A percentile compares a stretch with the other conserved stretches of the same genome.
Conservation (phyloP, 306 rosid species). For the Castanea sativa region DNA sequence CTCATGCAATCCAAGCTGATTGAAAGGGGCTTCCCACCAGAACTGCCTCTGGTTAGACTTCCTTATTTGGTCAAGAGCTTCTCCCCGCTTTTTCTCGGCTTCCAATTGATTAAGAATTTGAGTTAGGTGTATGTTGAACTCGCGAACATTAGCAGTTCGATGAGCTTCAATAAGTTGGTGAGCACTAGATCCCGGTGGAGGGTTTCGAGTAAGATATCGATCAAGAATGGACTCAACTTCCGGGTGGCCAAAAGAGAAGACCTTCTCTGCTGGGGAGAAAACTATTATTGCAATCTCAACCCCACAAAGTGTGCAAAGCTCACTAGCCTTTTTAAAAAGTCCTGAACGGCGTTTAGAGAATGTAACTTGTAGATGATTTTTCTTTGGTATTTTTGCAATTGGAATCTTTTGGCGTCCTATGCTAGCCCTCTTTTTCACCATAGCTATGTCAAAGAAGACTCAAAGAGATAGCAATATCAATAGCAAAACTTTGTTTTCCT, state of each 20-base stretch:
- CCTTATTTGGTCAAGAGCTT: conserved; percentile 40
- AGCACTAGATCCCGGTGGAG: conserved; percentile 4
- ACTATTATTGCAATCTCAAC: conserved; percentile 57
- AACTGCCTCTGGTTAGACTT: conserved; percentile 33
- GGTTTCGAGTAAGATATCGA: conserved; percentile 37
- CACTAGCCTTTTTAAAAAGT: conserved; percentile 68
- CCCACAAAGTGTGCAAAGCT: conserved; percentile 70
- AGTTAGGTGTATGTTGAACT: conserved; percentile 47
- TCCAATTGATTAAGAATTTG: conserved; percentile 40
- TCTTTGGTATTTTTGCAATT: conserved; percentile 54
- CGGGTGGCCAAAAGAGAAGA: conserved; percentile 66
- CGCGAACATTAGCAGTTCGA: conserved; percentile 33
- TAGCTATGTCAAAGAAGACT: not conserved
- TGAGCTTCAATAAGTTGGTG: conserved; percentile 34
- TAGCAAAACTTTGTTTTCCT: not conserved
- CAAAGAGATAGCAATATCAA: not conserved
- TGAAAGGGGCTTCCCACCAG: conserved; percentile 63
- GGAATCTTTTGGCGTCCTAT: conserved; percentile 60
- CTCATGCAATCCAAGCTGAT: conserved; percentile 42
- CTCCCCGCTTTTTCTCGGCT: conserved; percentile 51
- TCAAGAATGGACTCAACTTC: conserved; percentile 48
- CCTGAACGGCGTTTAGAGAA: conserved; percentile 71
- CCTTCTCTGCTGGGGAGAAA: conserved; percentile 64
- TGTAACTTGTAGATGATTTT: conserved; percentile 59
- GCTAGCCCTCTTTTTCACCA: conserved; percentile 43